phyloP scores from a whole-genome alignment of 2,329 filamentous ascomycete species.

The Diaporthe citri region DNA sequence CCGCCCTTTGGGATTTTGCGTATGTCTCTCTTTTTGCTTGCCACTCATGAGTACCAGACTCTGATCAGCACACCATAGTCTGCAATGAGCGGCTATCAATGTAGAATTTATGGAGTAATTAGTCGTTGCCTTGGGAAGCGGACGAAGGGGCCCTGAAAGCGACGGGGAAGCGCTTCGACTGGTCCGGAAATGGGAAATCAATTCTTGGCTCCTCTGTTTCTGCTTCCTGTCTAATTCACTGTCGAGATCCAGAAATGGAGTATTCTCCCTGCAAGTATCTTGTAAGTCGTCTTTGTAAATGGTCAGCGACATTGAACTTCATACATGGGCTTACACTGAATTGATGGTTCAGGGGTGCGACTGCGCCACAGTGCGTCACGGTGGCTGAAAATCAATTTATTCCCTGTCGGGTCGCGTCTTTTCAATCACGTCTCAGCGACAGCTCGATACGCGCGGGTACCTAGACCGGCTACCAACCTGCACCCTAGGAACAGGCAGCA shows the following conservation, averaged over 20 bases:
- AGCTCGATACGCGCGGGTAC: background rate
- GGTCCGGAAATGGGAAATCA: background rate
- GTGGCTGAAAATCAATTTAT: slow-evolving; percentile 35
- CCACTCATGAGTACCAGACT: background rate
- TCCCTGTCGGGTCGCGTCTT: slow-evolving; percentile 21
- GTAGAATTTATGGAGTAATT: background rate
- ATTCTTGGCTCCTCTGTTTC: too few species aligned
- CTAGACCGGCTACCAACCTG: background rate
- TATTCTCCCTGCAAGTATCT: too few species aligned
- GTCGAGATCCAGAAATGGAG: background rate
- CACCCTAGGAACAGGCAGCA: background rate
- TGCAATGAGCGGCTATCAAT: background rate
- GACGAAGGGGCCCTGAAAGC: background rate
- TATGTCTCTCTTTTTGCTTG: background rate
- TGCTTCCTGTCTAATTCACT: background rate
- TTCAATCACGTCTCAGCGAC: slow-evolving; percentile 17
- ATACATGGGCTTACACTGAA: background rate
- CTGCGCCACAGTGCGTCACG: slow-evolving; percentile 21
- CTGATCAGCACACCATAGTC: too few species aligned
- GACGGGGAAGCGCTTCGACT: background rate
- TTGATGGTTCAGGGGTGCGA: slow-evolving; percentile 22
- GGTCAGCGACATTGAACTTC: background rate
- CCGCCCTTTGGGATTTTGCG: too few species aligned
- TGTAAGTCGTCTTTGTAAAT: background rate
- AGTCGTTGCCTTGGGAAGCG: background rate